phyloP scores from a whole-genome alignment of 2,329 filamentous ascomycete genomes.

The Trichoderma simmonsii region DNA sequence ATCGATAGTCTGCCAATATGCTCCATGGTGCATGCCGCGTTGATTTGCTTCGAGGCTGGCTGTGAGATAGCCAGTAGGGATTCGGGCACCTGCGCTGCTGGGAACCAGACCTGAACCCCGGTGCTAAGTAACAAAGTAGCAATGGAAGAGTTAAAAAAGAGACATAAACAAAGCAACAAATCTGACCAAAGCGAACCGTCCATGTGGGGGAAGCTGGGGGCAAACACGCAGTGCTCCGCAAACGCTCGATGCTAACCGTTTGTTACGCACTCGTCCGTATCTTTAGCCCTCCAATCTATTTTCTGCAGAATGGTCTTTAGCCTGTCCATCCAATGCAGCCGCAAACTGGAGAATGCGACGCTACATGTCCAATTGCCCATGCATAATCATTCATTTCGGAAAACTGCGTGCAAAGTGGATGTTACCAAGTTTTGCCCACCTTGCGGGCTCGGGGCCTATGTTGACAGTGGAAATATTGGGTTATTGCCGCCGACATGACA shows the following conservation, averaged over 20 bases:
- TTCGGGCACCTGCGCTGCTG: neutral
- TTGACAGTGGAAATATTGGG: neutral
- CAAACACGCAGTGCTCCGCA: neutral
- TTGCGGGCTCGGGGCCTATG: neutral
- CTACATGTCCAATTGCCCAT: neutral
- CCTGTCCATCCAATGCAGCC: neutral
- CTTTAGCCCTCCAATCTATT: neutral
- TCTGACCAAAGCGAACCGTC: neutral
- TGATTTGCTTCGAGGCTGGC: neutral
- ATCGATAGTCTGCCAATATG: neutral
- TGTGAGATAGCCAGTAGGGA: neutral
- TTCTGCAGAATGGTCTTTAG: neutral
- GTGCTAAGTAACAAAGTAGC: neutral
- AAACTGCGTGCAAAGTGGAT: constrained; percentile 1
- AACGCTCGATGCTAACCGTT: constrained; percentile 5
- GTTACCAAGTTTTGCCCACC: neutral
- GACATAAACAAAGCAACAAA: neutral
- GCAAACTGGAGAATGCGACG: neutral
- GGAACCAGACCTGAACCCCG: neutral
- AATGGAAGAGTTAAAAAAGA: neutral
- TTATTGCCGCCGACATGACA: constrained; percentile 3
- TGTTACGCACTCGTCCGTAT: constrained; percentile 9
- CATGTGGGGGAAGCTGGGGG: neutral
- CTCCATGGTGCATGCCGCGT: neutral
- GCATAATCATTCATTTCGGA: constrained; percentile 4